A percentile compares a stretch with the other conserved stretches of the same genome.
These are phyloP conservation scores for Kuraishia cidri DNA, from an alignment of 805 yeast genomes.

Conservation along the genomic window DNA sequence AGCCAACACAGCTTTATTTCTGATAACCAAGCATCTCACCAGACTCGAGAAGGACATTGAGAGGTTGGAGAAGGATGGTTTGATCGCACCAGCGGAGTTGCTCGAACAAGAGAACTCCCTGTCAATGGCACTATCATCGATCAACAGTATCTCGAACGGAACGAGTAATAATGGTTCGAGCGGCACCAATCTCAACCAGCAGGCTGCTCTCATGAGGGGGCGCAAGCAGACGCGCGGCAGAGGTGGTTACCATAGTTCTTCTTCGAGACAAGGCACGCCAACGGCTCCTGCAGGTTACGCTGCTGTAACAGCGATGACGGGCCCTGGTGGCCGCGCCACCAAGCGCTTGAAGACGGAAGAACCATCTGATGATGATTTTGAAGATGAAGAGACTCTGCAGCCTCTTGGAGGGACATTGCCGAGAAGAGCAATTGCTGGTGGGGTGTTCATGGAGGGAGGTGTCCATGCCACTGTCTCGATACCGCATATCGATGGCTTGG, in stretches of 20 bases:
- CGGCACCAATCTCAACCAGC: neutral
- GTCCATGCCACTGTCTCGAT: neutral
- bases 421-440: neutral
- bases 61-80: constrained; percentile 73
- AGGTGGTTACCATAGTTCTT: neutral
- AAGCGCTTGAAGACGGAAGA: constrained; percentile 2
- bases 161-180: neutral
- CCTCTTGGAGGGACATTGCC: neutral
- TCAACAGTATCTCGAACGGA: neutral
- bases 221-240: constrained; percentile 1
- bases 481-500: neutral
- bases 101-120: constrained; percentile 6
- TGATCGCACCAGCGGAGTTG: constrained; percentile 45
- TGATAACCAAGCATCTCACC: constrained; percentile 66
- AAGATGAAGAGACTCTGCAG: neutral
- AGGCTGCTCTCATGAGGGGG: neutral
- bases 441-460: neutral
- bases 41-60: constrained; percentile 70
- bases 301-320: too few relatives aligned
- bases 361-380: neutral
- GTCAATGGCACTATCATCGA: constrained; percentile 1
- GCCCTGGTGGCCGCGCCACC: neutral
- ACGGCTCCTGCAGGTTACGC: neutral
- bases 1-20: constrained; percentile 76
- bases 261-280: constrained; percentile 1